Base-by-base conservation (phyloP, 352 stramenopile genomes). In the Globisporangium takayamanum region DNA sequence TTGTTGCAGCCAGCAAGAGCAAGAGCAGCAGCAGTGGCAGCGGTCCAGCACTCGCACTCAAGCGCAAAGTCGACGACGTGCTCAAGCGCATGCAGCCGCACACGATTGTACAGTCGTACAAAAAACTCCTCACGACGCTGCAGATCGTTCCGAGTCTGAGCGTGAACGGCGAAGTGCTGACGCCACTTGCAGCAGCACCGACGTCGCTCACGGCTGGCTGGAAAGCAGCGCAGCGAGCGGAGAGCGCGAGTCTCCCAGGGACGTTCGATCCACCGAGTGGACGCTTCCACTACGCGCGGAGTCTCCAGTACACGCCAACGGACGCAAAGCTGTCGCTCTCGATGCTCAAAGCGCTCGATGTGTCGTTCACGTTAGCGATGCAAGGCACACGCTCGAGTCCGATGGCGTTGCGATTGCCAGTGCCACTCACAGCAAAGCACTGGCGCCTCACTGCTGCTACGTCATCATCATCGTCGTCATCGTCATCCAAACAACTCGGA, bases 71-170 rank as follows among this genome's bases (percentile, higher is more conserved):
- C 15, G 68, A 78, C 20, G 74, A 83, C 25, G 42, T 88, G 1
- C 72, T 88, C 33, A 73, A 72, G 52, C 78, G 72, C 26, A 60
- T 74, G 22, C 72, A 84, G 57, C 72, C 76, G 1, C 75, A 88
- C 52, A 73, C 74, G 16, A 72, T 88, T 30, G 68, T 83, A 0
- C 78, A 83, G 49, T 67, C 67, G 25, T 86, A 78, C 50, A 70
- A 82, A 25, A 86, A 83, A 56, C 48, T 78, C 2, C 59, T 70
- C 39, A 41, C 47, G 3, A 51, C 50, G 26, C 45, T 84, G 18
- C 67, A 75, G 36, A 69, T 75, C 45, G 53, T 65, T 2, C 57
- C 70, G 5, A 58, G 48, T 2, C 36, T 88, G 25, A 37, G 60
- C 20, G 66, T 82, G n/a, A 85, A 88, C 36, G 67, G 73, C 16